phyloP scores from a whole-genome alignment of 2,329 filamentous ascomycete species.

The Alternaria conjuncta region DNA sequence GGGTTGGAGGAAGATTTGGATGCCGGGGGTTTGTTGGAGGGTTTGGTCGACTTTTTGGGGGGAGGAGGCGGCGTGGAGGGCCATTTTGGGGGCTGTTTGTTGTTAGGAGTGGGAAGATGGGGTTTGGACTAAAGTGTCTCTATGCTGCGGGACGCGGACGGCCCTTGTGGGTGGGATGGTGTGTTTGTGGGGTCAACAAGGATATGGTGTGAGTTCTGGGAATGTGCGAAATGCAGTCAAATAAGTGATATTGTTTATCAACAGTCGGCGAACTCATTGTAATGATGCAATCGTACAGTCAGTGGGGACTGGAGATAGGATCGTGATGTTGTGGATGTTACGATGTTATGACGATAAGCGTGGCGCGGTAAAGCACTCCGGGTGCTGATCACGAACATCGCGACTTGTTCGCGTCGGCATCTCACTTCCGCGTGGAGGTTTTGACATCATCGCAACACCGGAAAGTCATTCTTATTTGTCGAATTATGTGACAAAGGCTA shows the following conservation, averaged over 20 bases:
- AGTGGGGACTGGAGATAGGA: not conserved
- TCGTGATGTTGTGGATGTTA: not conserved
- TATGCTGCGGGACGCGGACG: too few species aligned
- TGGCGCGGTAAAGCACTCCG: not conserved
- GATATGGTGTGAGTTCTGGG: too few species aligned
- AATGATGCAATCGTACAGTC: not conserved
- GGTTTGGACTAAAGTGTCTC: too few species aligned
- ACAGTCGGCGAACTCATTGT: not conserved
- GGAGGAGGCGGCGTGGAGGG: not conserved
- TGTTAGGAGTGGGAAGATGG: too few species aligned
- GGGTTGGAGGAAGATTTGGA: not conserved
- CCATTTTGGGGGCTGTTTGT: not conserved
- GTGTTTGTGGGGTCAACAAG: too few species aligned
- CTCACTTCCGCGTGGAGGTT: not conserved
- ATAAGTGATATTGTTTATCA: too few species aligned
- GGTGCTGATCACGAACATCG: not conserved
- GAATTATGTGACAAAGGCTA: not conserved
- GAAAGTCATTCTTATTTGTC: not conserved
- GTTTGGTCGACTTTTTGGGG: not conserved
- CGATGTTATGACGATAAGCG: not conserved
- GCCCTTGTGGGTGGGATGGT: too few species aligned
- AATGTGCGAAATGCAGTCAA: too few species aligned
- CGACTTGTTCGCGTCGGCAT: not conserved
- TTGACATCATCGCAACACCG: not conserved
- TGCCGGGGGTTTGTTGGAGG: not conserved